phyloP scores from a whole-genome alignment of 371 early-diverging fungal species.

The Mortierella sp. region DNA sequence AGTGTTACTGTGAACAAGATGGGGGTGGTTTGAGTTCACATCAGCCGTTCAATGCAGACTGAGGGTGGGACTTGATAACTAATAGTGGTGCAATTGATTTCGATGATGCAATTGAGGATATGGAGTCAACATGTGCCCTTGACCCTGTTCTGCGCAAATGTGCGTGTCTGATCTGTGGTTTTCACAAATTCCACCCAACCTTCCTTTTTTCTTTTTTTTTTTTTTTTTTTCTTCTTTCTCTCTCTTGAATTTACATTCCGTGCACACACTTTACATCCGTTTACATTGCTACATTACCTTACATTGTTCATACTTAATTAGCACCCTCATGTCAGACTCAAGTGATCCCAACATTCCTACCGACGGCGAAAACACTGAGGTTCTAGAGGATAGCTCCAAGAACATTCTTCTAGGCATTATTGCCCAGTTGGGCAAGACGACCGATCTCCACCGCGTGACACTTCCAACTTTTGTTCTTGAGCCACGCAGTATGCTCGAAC shows the following conservation, averaged over 20 bases:
- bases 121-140: no score
- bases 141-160: no score
- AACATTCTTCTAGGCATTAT: slow-evolving; percentile 90
- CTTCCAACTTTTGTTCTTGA: slow-evolving; percentile 98
- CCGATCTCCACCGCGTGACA: slow-evolving; percentile 91
- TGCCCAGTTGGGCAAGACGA: slow-evolving; percentile 88
- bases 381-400: slow-evolving; percentile 88
- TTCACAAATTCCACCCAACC: background rate
- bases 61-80: no score
- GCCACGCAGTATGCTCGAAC: slow-evolving; percentile 94
- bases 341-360: slow-evolving; percentile 18
- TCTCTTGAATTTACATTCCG: background rate
- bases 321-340: slow-evolving; percentile 27
- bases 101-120: no score
- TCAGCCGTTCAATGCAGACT: no score
- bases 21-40: no score
- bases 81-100: no score
- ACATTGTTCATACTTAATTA: background rate
- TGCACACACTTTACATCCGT: background rate
- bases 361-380: slow-evolving; percentile 74
- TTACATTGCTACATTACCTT: background rate
- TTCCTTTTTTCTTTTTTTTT: background rate
- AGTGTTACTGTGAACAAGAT: no score
- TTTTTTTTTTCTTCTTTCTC: background rate
- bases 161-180: no score